Percentiles rank a stretch among this genome's conserved stretches.
phyloP scores from a whole-genome alignment of 2,329 filamentous ascomycete genomes.

The Colletotrichum acutatum region DNA sequence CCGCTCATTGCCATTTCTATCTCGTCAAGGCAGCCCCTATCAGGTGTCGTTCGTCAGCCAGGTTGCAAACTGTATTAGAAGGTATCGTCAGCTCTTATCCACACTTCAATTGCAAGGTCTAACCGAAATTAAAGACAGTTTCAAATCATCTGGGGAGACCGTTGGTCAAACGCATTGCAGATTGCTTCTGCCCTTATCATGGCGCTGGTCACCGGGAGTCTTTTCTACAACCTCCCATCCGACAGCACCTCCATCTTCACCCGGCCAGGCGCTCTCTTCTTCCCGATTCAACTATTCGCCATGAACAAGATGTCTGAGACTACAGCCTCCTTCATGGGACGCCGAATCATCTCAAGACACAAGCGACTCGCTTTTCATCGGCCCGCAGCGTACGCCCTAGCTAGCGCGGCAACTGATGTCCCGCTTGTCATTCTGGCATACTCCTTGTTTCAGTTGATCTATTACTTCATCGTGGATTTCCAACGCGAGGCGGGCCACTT shows the following conservation, averaged over 20 bases:
- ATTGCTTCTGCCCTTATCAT: constrained; percentile 62
- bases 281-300: constrained; percentile 68
- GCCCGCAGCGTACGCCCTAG: constrained; percentile 63
- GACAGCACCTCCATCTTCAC: constrained; percentile 63
- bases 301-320: constrained; percentile 67
- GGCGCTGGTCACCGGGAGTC: constrained; percentile 70
- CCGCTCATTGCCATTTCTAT: neutral
- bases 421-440: constrained; percentile 66
- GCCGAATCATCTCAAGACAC: constrained; percentile 60
- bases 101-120: constrained; percentile 59
- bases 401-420: constrained; percentile 63
- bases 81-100: neutral
- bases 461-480: constrained; percentile 65
- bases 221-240: constrained; percentile 64
- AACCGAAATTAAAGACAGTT: constrained; percentile 57
- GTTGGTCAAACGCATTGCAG: constrained; percentile 56
- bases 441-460: constrained; percentile 59
- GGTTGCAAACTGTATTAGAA: neutral
- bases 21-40: neutral
- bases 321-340: constrained; percentile 52
- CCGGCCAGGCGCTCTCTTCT: constrained; percentile 67
- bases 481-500: constrained; percentile 68
- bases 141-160: constrained; percentile 63
- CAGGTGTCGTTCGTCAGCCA: neutral
- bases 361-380: constrained; percentile 60